Conservation (phyloP, 148 eudicot genomes). For the Diospyros lotus region DNA sequence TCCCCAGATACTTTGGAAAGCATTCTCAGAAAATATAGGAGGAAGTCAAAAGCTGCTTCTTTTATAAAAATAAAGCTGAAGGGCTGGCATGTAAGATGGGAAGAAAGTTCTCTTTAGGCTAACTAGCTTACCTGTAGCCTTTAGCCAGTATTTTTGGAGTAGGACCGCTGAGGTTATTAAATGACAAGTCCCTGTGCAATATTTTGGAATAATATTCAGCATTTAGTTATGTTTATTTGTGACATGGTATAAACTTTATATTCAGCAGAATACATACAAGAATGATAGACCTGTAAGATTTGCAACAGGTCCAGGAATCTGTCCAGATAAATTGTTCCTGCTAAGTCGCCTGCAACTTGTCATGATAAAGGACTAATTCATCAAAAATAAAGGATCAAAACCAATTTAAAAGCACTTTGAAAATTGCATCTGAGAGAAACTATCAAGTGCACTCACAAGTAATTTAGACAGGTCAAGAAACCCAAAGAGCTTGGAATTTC, state of each 20-base stretch:
- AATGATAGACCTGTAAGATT: constrained; percentile 79
- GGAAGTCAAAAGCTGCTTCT: too few species aligned
- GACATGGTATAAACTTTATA: constrained; percentile 1
- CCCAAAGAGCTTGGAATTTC: constrained; percentile 84
- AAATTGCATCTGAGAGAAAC: background rate
- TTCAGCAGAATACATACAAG: constrained; percentile 59
- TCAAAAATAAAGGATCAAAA: background rate
- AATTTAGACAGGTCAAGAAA: constrained; percentile 54
- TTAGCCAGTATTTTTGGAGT: constrained; percentile 67
- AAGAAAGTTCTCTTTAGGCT: background rate
- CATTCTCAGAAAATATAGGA: too few species aligned
- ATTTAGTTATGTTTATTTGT: background rate
- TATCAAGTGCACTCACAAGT: constrained; percentile 57
- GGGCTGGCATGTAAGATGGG: too few species aligned
- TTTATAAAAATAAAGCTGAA: too few species aligned
- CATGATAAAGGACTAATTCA: constrained; percentile 8
- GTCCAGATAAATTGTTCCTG: constrained; percentile 74
- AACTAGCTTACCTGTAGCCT: constrained; percentile 54
- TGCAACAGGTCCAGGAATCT: constrained; percentile 64
- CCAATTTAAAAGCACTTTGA: background rate
- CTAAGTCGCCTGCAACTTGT: constrained; percentile 62
- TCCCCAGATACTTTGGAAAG: too few species aligned
- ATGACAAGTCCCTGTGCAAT: constrained; percentile 70
- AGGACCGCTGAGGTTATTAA: constrained; percentile 83
- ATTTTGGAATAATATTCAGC: constrained; percentile 1